Percentiles rank a stretch among this genome's conserved stretches.
Conservation (phyloP, 495 filamentous ascomycete genomes). For the Antarctomyces pellizariae region DNA sequence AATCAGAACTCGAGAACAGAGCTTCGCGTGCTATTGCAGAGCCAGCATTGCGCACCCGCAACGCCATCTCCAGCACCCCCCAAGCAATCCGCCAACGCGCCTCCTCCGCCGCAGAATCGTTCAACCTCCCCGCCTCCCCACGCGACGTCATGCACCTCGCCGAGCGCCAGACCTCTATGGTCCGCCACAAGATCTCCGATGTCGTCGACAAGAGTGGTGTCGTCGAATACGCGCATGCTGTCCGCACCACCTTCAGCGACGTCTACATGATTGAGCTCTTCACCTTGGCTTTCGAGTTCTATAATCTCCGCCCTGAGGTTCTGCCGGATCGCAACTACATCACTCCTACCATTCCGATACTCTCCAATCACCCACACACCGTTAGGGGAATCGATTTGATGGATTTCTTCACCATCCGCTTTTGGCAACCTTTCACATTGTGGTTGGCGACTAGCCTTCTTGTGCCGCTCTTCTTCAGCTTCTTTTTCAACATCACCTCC, state of each 20-base stretch:
- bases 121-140: conserved; percentile 56
- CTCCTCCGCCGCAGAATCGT: conserved; percentile 21
- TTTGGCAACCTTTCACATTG: conserved; percentile 62
- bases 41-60: conserved; percentile 15
- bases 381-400: conserved; percentile 65
- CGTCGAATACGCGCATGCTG: conserved; percentile 28
- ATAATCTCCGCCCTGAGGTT: conserved; percentile 31
- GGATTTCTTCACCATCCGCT: conserved; percentile 43
- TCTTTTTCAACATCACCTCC: conserved; percentile 64
- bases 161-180: conserved; percentile 42
- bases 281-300: conserved; percentile 39
- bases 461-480: conserved; percentile 46
- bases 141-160: conserved; percentile 64
- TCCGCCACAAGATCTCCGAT: conserved; percentile 28
- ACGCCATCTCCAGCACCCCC: conserved; percentile 31
- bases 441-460: conserved; percentile 53
- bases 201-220: conserved; percentile 26
- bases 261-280: conserved; percentile 41
- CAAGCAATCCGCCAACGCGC: too few relatives aligned
- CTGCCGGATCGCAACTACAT: conserved; percentile 47
- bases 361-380: conserved; percentile 23
- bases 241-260: conserved; percentile 42
- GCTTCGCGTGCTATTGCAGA: conserved; percentile 5
- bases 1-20: background rate
- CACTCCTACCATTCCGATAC: conserved; percentile 33